Percentiles rank a stretch among this genome's conserved stretches.
phyloP scores from a whole-genome alignment of 768 basidiomycete species.

The Phlebiopsis gigantea region DNA sequence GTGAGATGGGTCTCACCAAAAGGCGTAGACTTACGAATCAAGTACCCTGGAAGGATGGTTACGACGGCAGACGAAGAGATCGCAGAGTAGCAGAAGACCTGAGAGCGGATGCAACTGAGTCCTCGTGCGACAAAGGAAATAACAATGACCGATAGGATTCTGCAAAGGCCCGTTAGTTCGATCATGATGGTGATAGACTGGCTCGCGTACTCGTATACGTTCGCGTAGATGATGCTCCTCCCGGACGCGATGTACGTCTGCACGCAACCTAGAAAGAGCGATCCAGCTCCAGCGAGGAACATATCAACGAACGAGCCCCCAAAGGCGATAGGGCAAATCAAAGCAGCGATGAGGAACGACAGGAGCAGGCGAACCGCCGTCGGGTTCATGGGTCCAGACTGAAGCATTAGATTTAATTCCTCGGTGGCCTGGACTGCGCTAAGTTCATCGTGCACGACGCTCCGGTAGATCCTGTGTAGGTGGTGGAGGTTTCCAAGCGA shows the following conservation, averaged over 20 bases:
- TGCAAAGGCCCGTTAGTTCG: neutral
- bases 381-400: slow-evolving; percentile 59
- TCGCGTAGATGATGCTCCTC: slow-evolving; percentile 78
- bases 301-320: slow-evolving; percentile 82
- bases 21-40: slow-evolving; percentile 51
- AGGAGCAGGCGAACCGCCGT: slow-evolving; percentile 56
- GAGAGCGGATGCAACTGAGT: slow-evolving; percentile 68
- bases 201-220: slow-evolving; percentile 78
- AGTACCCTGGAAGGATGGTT: slow-evolving; percentile 85
- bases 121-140: slow-evolving; percentile 81
- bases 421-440: slow-evolving; percentile 72
- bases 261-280: slow-evolving; percentile 61
- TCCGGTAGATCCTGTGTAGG: slow-evolving; percentile 79
- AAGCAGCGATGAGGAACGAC: slow-evolving; percentile 63
- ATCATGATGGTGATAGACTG: neutral
- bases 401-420: slow-evolving; percentile 58
- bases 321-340: slow-evolving; percentile 84
- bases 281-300: slow-evolving; percentile 72
- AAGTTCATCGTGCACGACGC: slow-evolving; percentile 89
- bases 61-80: slow-evolving; percentile 87
- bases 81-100: slow-evolving; percentile 87
- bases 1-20: slow-evolving; percentile 6
- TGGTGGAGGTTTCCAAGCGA: slow-evolving; percentile 82
- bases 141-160: slow-evolving; percentile 44
- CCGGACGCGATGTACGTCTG: slow-evolving; percentile 67